These are phyloP conservation scores for Penicillium coprophilum DNA, from an alignment of 495 filamentous ascomycete genomes.

Conservation along the genomic window DNA sequence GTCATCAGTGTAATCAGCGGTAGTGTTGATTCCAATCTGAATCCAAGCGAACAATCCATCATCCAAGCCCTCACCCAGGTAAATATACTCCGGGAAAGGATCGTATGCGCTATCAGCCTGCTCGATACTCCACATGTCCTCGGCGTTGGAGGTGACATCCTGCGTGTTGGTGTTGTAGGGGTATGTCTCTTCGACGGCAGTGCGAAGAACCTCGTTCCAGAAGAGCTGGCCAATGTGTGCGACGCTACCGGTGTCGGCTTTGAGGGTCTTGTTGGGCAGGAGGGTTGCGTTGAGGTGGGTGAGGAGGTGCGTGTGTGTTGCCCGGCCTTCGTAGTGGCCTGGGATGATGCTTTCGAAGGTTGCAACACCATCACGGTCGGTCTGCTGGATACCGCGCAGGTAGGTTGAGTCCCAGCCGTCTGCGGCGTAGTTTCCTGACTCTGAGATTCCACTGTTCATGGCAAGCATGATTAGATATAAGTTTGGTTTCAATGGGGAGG, in stretches of 20 bases:
- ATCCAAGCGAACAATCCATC: slow-evolving; percentile 59
- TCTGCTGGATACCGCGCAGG: slow-evolving; percentile 54
- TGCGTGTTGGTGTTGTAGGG: slow-evolving; percentile 60
- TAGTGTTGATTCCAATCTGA: slow-evolving; percentile 57
- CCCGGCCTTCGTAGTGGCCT: slow-evolving; percentile 59
- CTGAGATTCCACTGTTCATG: slow-evolving; percentile 31
- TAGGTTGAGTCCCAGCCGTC: slow-evolving; percentile 47
- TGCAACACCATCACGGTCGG: slow-evolving; percentile 55
- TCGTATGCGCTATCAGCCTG: slow-evolving; percentile 37
- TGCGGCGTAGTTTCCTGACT: slow-evolving; percentile 36
- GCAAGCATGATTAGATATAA: neutral
- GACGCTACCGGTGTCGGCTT: slow-evolving; percentile 42
- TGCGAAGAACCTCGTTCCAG: slow-evolving; percentile 59
- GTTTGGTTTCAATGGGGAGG: neutral
- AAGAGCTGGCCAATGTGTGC: slow-evolving; percentile 55
- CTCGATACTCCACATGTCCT: slow-evolving; percentile 36
- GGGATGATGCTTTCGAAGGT: slow-evolving; percentile 59
- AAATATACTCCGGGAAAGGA: slow-evolving; percentile 42
- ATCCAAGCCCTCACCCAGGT: slow-evolving; percentile 46
- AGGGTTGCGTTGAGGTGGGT: slow-evolving; percentile 49
- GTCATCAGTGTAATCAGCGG: slow-evolving; percentile 43
- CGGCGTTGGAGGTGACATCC: slow-evolving; percentile 47
- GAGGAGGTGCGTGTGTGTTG: slow-evolving; percentile 57
- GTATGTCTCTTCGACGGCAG: slow-evolving; percentile 52
- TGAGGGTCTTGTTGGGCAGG: slow-evolving; percentile 48